These are phyloP conservation scores for Dimocarpus longan DNA, from an alignment of 345 rosid species.

Conservation along the genomic window DNA sequence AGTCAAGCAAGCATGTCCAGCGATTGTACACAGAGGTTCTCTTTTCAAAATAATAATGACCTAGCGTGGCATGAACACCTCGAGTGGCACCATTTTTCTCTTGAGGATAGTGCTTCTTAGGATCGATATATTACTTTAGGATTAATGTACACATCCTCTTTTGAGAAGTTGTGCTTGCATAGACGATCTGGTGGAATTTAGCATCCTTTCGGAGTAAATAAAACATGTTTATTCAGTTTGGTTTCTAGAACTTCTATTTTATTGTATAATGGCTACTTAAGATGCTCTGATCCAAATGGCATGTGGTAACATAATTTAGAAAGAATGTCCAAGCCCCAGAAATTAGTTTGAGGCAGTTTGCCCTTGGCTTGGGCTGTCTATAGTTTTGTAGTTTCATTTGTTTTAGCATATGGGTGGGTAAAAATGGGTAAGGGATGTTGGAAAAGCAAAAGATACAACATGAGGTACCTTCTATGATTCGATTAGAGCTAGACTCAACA, in stretches of 20 bases:
- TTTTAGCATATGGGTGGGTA: not conserved
- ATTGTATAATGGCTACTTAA: no score
- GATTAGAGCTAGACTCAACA: conserved; percentile 69
- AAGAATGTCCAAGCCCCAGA: not conserved
- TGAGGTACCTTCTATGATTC: conserved; percentile 83
- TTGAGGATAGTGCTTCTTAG: not conserved
- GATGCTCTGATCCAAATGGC: not conserved
- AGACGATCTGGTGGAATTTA: not conserved
- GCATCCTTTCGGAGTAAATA: not conserved
- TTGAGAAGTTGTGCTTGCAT: not conserved
- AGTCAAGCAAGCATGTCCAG: no score
- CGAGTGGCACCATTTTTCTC: conserved; percentile 92
- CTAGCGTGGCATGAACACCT: no score
- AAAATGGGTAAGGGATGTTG: not conserved
- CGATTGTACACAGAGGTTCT: no score
- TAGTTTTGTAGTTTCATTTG: not conserved
- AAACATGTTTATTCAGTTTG: no score
- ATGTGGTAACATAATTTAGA: not conserved
- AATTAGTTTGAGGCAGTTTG: not conserved
- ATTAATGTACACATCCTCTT: not conserved
- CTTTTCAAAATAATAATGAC: no score
- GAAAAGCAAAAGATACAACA: conserved; percentile 22
- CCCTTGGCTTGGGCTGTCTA: not conserved
- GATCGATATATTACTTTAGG: not conserved
- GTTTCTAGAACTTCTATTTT: no score